Conservation (phyloP, 805 yeast species). For the Kregervanrija pseudodelftensis region DNA sequence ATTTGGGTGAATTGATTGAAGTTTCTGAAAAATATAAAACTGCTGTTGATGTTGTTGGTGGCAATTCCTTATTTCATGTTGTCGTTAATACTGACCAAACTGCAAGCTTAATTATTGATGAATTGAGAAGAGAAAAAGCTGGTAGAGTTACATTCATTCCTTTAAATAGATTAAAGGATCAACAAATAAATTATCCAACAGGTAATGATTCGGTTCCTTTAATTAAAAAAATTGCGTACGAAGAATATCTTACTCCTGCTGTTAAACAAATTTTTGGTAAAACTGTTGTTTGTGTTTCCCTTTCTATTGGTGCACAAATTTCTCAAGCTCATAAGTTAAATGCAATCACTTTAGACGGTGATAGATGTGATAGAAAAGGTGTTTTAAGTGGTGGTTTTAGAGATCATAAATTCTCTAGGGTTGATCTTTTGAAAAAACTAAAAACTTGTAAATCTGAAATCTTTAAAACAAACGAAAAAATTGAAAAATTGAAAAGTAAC, state of each 20-base stretch:
- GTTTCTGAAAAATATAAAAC: slow-evolving; percentile 77
- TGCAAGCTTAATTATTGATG: slow-evolving; percentile 73
- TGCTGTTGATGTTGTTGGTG: slow-evolving; percentile 88
- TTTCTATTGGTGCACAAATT: slow-evolving; percentile 61
- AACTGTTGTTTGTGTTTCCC: slow-evolving; percentile 66
- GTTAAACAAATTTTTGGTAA: slow-evolving; percentile 75
- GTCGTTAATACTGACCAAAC: slow-evolving; percentile 86
- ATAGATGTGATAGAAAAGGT: slow-evolving; percentile 77
- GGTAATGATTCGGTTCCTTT: slow-evolving; percentile 68
- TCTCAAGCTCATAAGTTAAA: slow-evolving; percentile 55
- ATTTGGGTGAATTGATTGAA: slow-evolving; percentile 74
- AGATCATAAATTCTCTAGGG: slow-evolving; percentile 57
- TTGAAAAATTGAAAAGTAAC: slow-evolving; percentile 31
- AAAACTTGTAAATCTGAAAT: slow-evolving; percentile 45
- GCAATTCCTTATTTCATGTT: slow-evolving; percentile 75
- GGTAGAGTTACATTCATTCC: slow-evolving; percentile 94
- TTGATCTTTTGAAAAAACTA: slow-evolving; percentile 60
- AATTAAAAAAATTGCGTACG: slow-evolving; percentile 63
- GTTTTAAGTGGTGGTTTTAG: slow-evolving; percentile 83
- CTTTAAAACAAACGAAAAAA: slow-evolving; percentile 31
- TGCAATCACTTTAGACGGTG: slow-evolving; percentile 90
- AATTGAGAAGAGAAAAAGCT: slow-evolving; percentile 55
- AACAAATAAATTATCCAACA: slow-evolving; percentile 48
- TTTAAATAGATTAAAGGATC: slow-evolving; percentile 53
- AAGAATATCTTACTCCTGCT: slow-evolving; percentile 52